A percentile compares a stretch with the other conserved stretches of the same genome.
Evolutionary conservation across 225 moss, liverwort and hornwort species (phyloP).

Genomic region (Sphagnum contortum): DNA sequence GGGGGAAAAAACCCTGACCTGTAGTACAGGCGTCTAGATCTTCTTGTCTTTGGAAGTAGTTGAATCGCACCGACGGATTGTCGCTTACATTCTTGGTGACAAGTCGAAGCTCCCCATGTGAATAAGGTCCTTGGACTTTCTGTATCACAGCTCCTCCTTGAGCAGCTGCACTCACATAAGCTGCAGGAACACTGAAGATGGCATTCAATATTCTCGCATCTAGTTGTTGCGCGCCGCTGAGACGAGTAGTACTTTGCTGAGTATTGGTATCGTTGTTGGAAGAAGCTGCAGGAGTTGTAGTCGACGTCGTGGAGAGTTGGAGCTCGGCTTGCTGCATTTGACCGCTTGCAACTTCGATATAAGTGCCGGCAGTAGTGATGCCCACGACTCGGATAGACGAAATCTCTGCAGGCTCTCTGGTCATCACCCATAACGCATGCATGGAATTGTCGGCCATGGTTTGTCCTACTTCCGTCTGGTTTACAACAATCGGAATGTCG

Average conservation of each 20-base stretch:
- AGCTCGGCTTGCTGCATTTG: not conserved
- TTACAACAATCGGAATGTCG: slow-evolving; percentile 26
- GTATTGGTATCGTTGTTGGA: too few relatives aligned
- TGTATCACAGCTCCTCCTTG: slow-evolving; percentile 50
- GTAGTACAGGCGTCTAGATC: slow-evolving; percentile 43
- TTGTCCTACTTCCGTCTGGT: slow-evolving; percentile 24
- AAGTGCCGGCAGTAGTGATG: slow-evolving; percentile 40
- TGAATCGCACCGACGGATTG: slow-evolving; percentile 43
- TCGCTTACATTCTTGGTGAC: slow-evolving; percentile 16
- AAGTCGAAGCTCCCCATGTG: slow-evolving; percentile 32
- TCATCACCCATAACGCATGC: slow-evolving; percentile 34
- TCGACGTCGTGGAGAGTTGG: slow-evolving; percentile 2
- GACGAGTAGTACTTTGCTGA: too few relatives aligned
- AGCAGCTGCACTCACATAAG: slow-evolving; percentile 4
- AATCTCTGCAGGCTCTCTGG: slow-evolving; percentile 31
- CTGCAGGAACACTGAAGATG: too few relatives aligned
- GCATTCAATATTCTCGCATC: too few relatives aligned
- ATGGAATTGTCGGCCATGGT: slow-evolving; percentile 50
- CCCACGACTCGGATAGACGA: slow-evolving; percentile 34
- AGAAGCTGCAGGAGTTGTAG: too few relatives aligned
- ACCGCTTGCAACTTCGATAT: slow-evolving; percentile 49
- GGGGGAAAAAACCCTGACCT: too few relatives aligned
- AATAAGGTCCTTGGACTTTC: slow-evolving; percentile 50
- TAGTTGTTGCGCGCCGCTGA: too few relatives aligned
- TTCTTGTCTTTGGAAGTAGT: slow-evolving; percentile 23